phyloP scores from a whole-genome alignment of 129 eudicot genomes.

The Calendula officinalis region DNA sequence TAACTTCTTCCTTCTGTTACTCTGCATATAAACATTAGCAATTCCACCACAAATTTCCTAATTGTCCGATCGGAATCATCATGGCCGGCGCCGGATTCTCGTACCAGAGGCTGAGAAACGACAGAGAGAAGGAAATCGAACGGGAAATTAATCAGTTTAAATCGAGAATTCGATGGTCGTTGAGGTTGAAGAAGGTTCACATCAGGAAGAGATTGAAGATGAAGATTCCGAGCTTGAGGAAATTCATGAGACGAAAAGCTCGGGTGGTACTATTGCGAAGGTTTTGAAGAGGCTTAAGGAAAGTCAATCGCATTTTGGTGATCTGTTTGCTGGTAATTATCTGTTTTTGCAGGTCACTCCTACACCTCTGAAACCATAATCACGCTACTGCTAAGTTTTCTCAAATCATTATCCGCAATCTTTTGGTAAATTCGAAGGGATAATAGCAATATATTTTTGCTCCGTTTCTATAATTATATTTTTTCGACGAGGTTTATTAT shows the following conservation, averaged over 20 bases:
- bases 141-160: slow-evolving; percentile 18
- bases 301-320: slow-evolving; percentile 73
- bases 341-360: slow-evolving; percentile 84
- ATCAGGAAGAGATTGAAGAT: slow-evolving; percentile 52
- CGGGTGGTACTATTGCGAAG: slow-evolving; percentile 40
- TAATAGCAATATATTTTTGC: not conserved
- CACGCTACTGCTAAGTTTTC: slow-evolving; percentile 8
- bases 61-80: not conserved
- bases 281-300: slow-evolving; percentile 67
- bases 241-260: slow-evolving; percentile 52
- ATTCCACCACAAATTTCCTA: not conserved
- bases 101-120: slow-evolving; percentile 51
- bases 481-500: too few species aligned
- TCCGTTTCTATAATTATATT: too few species aligned
- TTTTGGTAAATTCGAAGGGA: not conserved
- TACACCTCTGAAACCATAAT: slow-evolving; percentile 41
- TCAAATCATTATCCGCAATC: not conserved
- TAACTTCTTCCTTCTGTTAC: not conserved
- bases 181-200: slow-evolving; percentile 39
- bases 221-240: slow-evolving; percentile 60
- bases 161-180: slow-evolving; percentile 29
- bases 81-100: slow-evolving; percentile 33
- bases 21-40: not conserved
- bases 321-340: slow-evolving; percentile 87
- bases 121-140: slow-evolving; percentile 10